These are phyloP conservation scores for Aspergillus japonicus DNA, from an alignment of 2,329 filamentous ascomycete genomes.

Conservation along the genomic window DNA sequence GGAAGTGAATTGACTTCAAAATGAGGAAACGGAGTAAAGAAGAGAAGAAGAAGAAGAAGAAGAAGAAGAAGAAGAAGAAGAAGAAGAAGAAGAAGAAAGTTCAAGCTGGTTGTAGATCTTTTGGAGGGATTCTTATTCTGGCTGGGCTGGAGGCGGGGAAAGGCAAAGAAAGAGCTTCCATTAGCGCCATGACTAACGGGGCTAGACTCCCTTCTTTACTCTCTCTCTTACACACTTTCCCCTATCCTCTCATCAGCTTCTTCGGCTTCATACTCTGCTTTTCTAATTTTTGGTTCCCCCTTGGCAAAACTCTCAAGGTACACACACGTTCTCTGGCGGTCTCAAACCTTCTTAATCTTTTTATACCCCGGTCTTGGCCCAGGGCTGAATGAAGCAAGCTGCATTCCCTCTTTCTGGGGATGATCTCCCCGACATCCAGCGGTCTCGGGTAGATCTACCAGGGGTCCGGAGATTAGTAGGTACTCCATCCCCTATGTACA, in stretches of 20 bases:
- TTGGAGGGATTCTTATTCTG: no score
- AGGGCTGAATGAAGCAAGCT: background rate
- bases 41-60: background rate
- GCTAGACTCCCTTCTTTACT: background rate
- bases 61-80: no score
- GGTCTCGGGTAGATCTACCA: background rate
- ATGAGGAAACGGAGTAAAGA: background rate
- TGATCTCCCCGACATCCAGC: background rate
- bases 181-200: background rate
- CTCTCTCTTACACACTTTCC: background rate
- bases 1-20: background rate
- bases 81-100: no score
- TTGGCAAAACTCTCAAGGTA: background rate
- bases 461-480: background rate
- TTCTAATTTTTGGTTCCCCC: background rate
- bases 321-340: no score
- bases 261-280: background rate
- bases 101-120: background rate
- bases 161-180: no score
- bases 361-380: background rate
- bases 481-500: no score
- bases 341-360: no score
- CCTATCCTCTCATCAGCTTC: no score
- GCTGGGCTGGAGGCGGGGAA: no score
- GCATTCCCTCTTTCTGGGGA: background rate